Percentiles rank a stretch among this genome's conserved stretches.
These are phyloP conservation scores for Telfairia occidentalis DNA, from an alignment of 331 rosid species.

Conservation along the genomic window DNA sequence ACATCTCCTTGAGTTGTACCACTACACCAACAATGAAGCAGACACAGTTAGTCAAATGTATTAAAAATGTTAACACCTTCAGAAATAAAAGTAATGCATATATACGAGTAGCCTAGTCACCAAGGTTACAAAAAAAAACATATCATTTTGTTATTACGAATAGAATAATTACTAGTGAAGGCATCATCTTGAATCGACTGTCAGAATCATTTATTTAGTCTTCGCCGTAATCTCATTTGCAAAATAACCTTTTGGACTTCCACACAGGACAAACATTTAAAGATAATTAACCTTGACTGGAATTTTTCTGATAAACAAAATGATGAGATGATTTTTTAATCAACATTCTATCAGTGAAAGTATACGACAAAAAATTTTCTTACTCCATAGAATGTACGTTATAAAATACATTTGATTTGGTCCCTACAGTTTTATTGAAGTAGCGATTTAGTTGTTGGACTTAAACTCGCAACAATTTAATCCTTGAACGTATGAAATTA, in stretches of 20 bases:
- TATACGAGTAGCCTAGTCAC: not conserved
- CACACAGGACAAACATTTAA: not conserved
- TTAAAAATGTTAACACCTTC: not conserved
- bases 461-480: too few species aligned
- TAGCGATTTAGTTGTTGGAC: too few species aligned
- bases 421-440: too few species aligned
- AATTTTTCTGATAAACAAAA: not conserved
- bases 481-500: too few species aligned
- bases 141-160: not conserved
- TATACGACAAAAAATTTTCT: too few species aligned
- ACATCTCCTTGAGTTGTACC: constrained; percentile 75
- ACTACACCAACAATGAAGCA: constrained; percentile 38
- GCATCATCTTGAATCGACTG: not conserved
- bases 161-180: not conserved
- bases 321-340: not conserved
- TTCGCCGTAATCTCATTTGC: not conserved
- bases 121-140: not conserved
- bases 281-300: not conserved
- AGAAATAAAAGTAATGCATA: not conserved
- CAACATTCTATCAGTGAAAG: too few species aligned
- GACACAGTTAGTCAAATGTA: constrained; percentile 13
- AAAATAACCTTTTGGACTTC: not conserved
- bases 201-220: not conserved
- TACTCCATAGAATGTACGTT: too few species aligned
- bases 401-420: too few species aligned